phyloP scores from a whole-genome alignment of 352 stramenopile species.

The Phytophthora citricola region DNA sequence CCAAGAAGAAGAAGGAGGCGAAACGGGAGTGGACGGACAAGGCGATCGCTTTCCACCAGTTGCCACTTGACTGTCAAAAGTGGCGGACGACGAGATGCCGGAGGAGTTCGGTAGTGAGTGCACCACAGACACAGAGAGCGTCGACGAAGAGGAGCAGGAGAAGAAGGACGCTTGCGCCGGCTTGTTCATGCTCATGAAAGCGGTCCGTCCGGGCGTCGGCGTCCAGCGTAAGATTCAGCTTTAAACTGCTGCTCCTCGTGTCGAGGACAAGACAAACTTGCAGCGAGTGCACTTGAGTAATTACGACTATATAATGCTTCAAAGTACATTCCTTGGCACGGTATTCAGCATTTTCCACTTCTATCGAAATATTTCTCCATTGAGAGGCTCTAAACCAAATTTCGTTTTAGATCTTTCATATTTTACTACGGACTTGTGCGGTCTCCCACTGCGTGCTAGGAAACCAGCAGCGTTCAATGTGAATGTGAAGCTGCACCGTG shows the following conservation, averaged over 20 bases:
- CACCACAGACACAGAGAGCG: conserved; percentile 16
- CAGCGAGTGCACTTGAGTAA: too few species aligned
- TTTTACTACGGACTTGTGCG: neutral
- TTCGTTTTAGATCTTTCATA: too few species aligned
- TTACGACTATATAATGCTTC: too few species aligned
- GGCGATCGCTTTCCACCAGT: conserved; percentile 9
- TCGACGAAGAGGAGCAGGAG: conserved; percentile 10
- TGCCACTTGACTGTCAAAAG: conserved; percentile 18
- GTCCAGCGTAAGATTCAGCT: too few species aligned
- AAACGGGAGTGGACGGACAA: conserved; percentile 5
- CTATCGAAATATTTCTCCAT: too few species aligned
- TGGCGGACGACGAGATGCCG: neutral
- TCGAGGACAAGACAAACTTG: too few species aligned
- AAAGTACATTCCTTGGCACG: too few species aligned
- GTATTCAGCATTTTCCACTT: too few species aligned
- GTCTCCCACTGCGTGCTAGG: conserved; percentile 1
- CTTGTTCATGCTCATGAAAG: neutral
- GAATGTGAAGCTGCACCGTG: neutral
- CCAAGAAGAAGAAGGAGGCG: too few species aligned
- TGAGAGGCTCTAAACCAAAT: too few species aligned
- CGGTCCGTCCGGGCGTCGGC: too few species aligned
- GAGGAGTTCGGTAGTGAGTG: neutral
- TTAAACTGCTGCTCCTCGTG: too few species aligned
- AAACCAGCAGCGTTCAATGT: conserved; percentile 6
- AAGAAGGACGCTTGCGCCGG: conserved; percentile 7